A percentile compares a stretch with the other conserved stretches of the same genome.
These are phyloP conservation scores for Fusarium dimerum DNA, from an alignment of 2,329 filamentous ascomycete genomes.

Conservation along the genomic window DNA sequence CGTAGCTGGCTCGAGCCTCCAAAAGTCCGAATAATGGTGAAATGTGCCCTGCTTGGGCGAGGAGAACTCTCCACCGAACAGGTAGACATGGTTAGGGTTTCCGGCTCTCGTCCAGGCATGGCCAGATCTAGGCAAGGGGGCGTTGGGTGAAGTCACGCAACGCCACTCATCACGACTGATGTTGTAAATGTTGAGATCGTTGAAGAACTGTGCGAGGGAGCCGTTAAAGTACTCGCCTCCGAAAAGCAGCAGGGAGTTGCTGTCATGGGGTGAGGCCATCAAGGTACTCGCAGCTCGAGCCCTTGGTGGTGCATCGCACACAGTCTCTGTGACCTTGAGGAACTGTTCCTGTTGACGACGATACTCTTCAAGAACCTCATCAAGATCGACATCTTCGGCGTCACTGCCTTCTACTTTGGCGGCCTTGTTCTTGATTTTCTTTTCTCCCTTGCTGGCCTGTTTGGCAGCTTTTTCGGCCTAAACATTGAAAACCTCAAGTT, in stretches of 20 bases:
- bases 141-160: constrained; percentile 85
- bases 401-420: constrained; percentile 80
- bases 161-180: constrained; percentile 89
- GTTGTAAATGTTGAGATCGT: constrained; percentile 69
- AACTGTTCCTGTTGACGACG: constrained; percentile 91
- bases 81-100: constrained; percentile 80
- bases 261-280: constrained; percentile 81
- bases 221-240: constrained; percentile 97
- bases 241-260: constrained; percentile 86
- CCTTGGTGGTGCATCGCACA: constrained; percentile 69
- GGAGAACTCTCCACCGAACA: constrained; percentile 96
- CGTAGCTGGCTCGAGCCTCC: constrained; percentile 80
- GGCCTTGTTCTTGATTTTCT: constrained; percentile 72
- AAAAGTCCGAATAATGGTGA: constrained; percentile 99
- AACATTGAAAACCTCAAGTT: constrained; percentile 14
- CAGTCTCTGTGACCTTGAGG: constrained; percentile 85
- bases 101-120: constrained; percentile 93
- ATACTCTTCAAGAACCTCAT: constrained; percentile 90
- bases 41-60: constrained; percentile 97
- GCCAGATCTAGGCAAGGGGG: constrained; percentile 84
- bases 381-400: constrained; percentile 88
- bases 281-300: constrained; percentile 79
- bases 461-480: constrained; percentile 69
- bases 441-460: constrained; percentile 87
- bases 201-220: constrained; percentile 72